These are phyloP conservation scores for Didymella keratinophila DNA, from an alignment of 2,329 filamentous ascomycete genomes.

Conservation along the genomic window DNA sequence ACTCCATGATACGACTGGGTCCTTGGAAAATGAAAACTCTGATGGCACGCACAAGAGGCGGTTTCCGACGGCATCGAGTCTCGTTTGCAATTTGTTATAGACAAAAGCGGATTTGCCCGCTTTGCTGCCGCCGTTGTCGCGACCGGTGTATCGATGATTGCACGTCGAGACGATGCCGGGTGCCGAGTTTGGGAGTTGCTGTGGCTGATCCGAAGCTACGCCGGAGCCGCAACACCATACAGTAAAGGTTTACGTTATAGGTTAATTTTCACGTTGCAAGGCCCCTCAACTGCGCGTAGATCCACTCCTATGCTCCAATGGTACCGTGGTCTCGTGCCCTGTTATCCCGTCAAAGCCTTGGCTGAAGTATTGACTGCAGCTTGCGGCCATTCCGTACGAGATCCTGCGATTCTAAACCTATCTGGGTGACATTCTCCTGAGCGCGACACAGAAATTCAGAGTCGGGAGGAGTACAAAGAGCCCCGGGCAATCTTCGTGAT, in stretches of 20 bases:
- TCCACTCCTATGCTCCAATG: not conserved
- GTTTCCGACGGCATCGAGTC: not conserved
- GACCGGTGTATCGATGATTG: not conserved
- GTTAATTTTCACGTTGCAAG: conserved; percentile 1
- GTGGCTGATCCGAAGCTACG: not conserved
- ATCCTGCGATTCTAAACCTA: not conserved
- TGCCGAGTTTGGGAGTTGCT: not conserved
- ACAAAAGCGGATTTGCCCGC: not conserved
- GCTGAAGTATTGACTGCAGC: not conserved
- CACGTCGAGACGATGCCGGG: not conserved
- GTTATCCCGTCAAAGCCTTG: not conserved
- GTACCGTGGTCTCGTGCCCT: not conserved
- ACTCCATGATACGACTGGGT: not conserved
- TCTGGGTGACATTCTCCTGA: not conserved
- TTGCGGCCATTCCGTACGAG: not conserved
- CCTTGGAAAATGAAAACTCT: not conserved
- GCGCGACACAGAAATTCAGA: not conserved
- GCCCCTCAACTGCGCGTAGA: not conserved
- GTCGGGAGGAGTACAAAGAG: not conserved
- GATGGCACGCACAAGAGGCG: conserved; percentile 5
- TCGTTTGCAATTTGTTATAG: not conserved
- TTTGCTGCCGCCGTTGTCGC: not conserved
- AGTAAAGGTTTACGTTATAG: conserved; percentile 12
- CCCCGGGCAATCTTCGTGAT: not conserved
- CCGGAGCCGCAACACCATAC: conserved; percentile 3